Base-by-base conservation (phyloP, 768 basidiomycete species). In the Infundibulicybe gibba region DNA sequence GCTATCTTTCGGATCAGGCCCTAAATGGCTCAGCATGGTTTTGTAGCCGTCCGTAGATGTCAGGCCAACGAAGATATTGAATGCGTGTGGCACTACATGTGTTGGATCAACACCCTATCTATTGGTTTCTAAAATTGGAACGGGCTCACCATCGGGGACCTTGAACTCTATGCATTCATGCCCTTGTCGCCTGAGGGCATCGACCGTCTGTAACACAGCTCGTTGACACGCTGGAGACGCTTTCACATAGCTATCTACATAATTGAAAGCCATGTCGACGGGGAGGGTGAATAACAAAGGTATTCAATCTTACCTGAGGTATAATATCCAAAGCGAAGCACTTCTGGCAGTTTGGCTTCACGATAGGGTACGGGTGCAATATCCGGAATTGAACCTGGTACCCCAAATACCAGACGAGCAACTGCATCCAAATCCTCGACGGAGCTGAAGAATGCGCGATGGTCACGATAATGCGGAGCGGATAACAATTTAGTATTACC, bases 161-260 rank as follows among this genome's bases (percentile, higher is more conserved):
- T 71, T 64, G 51, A 92, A 76, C 60, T 88, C 83, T 21, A 90
- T 63, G 49, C 89, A 88, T 62, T 93, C 90, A 56, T 94, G 90
- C 6, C 92, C 92, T 39, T 77, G 72, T 41, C 65, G 71, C 25
- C 73, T 67, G 41, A 94, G 65, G 0, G 83, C 85, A 5, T 77
- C 74, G 12, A 91, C 78, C 12, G 86, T 81, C 59, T 87, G 82
- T 19, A 80, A 61, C 6, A 94, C 83, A 5, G 91, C 92, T 30
- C 92, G 74, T 49, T 80, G 71, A 54, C 76, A 80, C 1, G 85
- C 85, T 12, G 89, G 90, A 2, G 85, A 85, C 14, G 80, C 76
- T 52, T 80, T 83, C 41, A 80, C 61, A 52, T 76, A 74, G n/a
- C 62, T 56, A 64, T 90, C 90, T 85, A 52, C 47, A 25, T 35